A percentile compares a stretch with the other conserved stretches of the same genome.
These are phyloP conservation scores for Erysimum cheiranthoides DNA, from an alignment of 345 rosid species.

Conservation along the genomic window DNA sequence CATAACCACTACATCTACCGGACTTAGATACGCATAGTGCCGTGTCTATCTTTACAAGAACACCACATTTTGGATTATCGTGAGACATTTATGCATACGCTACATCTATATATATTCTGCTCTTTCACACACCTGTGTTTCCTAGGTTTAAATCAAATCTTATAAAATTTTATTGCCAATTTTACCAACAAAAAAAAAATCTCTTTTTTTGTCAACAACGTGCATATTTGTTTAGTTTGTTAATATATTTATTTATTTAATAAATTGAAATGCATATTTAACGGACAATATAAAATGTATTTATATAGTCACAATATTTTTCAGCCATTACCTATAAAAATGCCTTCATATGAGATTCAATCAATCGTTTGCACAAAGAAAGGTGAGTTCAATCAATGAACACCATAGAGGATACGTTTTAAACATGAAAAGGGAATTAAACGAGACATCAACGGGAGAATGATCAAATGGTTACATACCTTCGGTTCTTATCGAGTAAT, in stretches of 20 bases:
- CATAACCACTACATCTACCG: neutral
- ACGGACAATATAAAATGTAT: no score
- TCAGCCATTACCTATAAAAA: neutral
- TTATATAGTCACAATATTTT: neutral
- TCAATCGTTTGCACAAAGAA: no score
- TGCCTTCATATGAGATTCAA: neutral
- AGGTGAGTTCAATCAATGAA: no score
- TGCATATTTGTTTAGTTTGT: no score
- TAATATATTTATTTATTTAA: no score
- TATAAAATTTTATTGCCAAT: no score
- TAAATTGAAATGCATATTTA: no score
- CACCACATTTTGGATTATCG: neutral
- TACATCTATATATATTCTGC: neutral
- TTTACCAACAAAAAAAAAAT: no score
- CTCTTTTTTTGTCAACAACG: no score
- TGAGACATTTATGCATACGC: neutral
- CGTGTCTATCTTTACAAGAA: neutral
- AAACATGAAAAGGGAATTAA: neutral
- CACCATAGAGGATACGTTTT: neutral
- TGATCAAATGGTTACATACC: constrained; percentile 38
- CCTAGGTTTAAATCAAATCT: neutral
- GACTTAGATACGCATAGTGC: neutral
- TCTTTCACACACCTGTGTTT: neutral
- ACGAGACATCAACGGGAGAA: neutral
- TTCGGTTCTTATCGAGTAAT: neutral